Evolutionary conservation across 306 rosid species (phyloP), one percentile per base, ranked within the genome.

Genomic region (Gynostemma pentaphyllum): DNA sequence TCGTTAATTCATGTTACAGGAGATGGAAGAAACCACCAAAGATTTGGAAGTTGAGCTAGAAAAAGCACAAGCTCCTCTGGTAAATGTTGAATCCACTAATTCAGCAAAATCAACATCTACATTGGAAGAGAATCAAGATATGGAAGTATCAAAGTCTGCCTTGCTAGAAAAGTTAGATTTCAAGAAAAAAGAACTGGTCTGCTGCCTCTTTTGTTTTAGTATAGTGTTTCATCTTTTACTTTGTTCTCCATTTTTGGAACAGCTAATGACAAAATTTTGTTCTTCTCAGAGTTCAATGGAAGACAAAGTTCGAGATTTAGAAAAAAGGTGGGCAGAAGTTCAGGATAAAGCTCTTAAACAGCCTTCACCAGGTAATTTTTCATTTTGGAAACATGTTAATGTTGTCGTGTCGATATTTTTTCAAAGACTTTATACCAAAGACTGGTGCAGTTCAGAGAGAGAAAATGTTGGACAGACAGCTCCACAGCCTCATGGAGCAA

Each of bases 401-500:
- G 37, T 48, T 24, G 4, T 21, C 32, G 32, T 5, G 19, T 37
- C 28, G 45, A 23, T 52, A n/a, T 4, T 47, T 19, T 50, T 46
- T 45, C 42, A 46, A 45, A 18, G 29, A 64, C 51, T 66, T 70
- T 75, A 32, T 45, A 21, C 54, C 26, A 54, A 76, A 67, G 32
- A 47, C 51, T 69, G 69, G 30, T 79, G 83, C 95, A 88, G 96
- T 66, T 52, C 99, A 88, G 72, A 79, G 96, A 68, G 88, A 88
- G 85, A 92, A 92, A 81, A 68, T 80, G 57, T 79, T 88, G 73
- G 99, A 92, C 74, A 86, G 81, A 73, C 99, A 84, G 60, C 92
- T 86, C 62, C 95, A 86, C 71, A 81, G 94, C 73, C 85, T 88
- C 64, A 85, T 92, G 34, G 95, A 86, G 85, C 99, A 88, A 64